Base-by-base conservation (phyloP, 1,284 basidiomycete genomes). In the Tetrapyrgos nigripes region DNA sequence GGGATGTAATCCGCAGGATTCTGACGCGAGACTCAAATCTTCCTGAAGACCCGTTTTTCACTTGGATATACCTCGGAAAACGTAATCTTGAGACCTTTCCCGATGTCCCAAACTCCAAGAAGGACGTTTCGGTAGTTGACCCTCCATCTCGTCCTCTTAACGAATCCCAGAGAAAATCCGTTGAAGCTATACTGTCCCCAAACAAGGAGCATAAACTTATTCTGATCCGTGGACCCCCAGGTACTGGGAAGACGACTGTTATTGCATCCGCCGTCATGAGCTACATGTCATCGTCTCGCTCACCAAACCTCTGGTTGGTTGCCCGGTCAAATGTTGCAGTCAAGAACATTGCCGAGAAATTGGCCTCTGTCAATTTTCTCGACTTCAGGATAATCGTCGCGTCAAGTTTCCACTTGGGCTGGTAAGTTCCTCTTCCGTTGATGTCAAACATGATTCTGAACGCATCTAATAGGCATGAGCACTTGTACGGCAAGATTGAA, bases 291-390 rank as follows among this genome's bases (percentile, higher is more conserved):
- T 52, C 57, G 11, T 58, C 58, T 55, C 70, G 64, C 2, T 53
- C 62, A 14, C 64, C 65, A 60, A 84, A 84, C 2, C 81, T 91
- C 9, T 93, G 89, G 88, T 79, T 93, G 6, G 75, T 88, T 56
- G 89, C 91, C 4, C 87, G 92, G 55, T 83, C 81, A 0, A 86
- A 86, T 65, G 79, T 86, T 37, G 85, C 80, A 3, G 82, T 84
- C 10, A 83, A 82, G 65, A 84, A 84, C 55, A 81, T 84, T 23
- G 83, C 82, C 0, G 78, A 82, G 61, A 83, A 78, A 51, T 70
- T 84, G 11, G 53, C 67, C 27, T 70, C 73, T 14, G 60, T 68
- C 35, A 67, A 54, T 0, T 79, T 81, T 57, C 27, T 49, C 4
- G 53, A 73, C 8, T 83, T 78, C 64, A 79, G 63, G 53, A 56